A percentile compares a stretch with the other conserved stretches of the same genome.
These are phyloP conservation scores for Miamiensis avidus DNA, from an alignment of 169 alveolate genomes.

Conservation along the genomic window DNA sequence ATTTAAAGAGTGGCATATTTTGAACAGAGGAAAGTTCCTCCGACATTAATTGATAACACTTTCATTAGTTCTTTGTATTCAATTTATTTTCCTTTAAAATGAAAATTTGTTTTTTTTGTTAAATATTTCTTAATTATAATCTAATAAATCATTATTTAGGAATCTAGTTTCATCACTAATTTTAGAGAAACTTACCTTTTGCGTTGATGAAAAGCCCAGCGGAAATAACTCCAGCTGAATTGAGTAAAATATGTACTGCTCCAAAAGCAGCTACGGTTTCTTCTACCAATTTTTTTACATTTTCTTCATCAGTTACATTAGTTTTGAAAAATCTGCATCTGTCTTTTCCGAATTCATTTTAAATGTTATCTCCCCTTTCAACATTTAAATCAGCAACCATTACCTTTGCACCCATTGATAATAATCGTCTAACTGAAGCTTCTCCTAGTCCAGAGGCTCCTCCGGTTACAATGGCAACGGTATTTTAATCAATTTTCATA, in stretches of 20 bases:
- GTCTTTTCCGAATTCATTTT: constrained; percentile 41
- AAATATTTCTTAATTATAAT: no score
- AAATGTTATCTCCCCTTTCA: constrained; percentile 48
- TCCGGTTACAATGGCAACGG: constrained; percentile 63
- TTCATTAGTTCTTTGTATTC: constrained; percentile 35
- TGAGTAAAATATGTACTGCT: constrained; percentile 61
- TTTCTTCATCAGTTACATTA: constrained; percentile 69
- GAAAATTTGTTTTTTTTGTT: neutral
- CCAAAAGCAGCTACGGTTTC: constrained; percentile 56
- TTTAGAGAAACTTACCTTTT: no score
- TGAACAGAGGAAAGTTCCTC: constrained; percentile 67
- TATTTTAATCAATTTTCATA: constrained; percentile 43
- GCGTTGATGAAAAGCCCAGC: constrained; percentile 44
- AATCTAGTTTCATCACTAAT: neutral
- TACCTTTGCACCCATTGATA: constrained; percentile 61
- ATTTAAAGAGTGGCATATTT: constrained; percentile 63
- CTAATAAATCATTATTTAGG: neutral
- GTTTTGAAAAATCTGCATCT: constrained; percentile 49
- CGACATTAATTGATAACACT: constrained; percentile 66
- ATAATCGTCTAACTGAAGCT: constrained; percentile 56
- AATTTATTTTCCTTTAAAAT: neutral
- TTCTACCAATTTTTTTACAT: constrained; percentile 60
- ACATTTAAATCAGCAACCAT: constrained; percentile 69
- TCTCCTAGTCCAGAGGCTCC: constrained; percentile 85
- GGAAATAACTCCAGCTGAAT: constrained; percentile 76